Evolutionary conservation across 176 grass and related monocot species (phyloP), one percentile per base, ranked within the genome.

Genomic region (Elaeis guineensis): DNA sequence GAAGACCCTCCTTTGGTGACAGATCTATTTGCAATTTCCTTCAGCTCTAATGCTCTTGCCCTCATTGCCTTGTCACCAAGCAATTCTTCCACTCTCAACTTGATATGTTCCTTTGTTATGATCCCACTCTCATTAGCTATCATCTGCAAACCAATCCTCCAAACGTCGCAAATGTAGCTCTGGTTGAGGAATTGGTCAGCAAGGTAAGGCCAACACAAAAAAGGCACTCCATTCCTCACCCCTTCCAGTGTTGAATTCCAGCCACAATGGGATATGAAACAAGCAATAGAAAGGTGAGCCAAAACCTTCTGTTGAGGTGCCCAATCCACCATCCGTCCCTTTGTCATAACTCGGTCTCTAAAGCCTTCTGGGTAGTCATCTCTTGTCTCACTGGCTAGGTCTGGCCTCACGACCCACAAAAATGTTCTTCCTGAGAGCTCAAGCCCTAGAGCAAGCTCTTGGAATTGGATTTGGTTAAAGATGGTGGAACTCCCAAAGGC

Each of bases 191-290:
- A 83, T 48, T 83, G 75, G 17, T 83, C 64, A 0, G 17, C 5
- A 0, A 83, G 64, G 25, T 78, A 78, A 1, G 80, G 62, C 64
- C 75, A 78, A 1, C 74, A 73, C 2, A 83, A 54, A 59, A 83
- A 68, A 44, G 63, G 57, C 8, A 73, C 26, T 22, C 57, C 74
- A 24, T 80, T 74, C 60, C 52, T 16, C 56, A 67, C 16, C 14
- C 50, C 85, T 35, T 89, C 85, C 67, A 89, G 76, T 7, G 77
- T 74, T 0, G 78, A 86, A 59, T 86, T 86, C 78, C 78, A 86
- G 21, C 84, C 79, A 0, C 79, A 87, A 58, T 87, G 84, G 0
- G 84, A 79, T 58, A 87, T 14, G 59, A 87, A 83, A 22, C 84
- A 82, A 5, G 65, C 56, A 49, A 79, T 22, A 3, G 84, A 25